Evolutionary conservation across 2,329 filamentous ascomycete genomes (phyloP).

Genomic region (Neurospora crassa): DNA sequence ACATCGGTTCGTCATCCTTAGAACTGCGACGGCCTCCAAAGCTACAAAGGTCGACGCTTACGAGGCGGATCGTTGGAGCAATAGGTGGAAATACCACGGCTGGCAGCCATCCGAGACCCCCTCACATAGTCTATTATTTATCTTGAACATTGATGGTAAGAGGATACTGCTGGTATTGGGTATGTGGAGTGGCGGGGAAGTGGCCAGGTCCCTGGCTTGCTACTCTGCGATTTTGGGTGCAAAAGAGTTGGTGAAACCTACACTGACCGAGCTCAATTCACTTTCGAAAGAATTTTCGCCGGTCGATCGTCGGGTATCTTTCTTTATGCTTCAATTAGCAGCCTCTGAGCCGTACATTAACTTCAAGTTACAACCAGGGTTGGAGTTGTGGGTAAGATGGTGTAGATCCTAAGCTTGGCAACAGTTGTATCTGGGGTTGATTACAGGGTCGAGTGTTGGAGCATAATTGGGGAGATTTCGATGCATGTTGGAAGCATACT

Average conservation of each 20-base stretch:
- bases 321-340: neutral
- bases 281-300: fast-evolving
- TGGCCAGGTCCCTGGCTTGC: neutral
- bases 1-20: neutral
- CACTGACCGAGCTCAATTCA: neutral
- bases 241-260: neutral
- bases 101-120: no score
- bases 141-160: neutral
- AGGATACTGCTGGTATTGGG: neutral
- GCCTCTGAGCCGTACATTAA: neutral
- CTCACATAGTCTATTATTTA: neutral
- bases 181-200: neutral
- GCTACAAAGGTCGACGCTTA: no score
- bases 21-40: no score
- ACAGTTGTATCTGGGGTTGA: neutral
- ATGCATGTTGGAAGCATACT: no score
- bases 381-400: neutral
- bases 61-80: no score
- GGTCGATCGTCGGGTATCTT: neutral
- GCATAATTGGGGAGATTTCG: no score
- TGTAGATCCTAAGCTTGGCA: no score
- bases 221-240: neutral
- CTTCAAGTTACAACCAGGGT: neutral
- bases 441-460: neutral
- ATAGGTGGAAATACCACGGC: no score